Evolutionary conservation across 2,329 filamentous ascomycete species (phyloP), one percentile per base, ranked within the genome.

Genomic region (Macrophomina pseudophaseolina): DNA sequence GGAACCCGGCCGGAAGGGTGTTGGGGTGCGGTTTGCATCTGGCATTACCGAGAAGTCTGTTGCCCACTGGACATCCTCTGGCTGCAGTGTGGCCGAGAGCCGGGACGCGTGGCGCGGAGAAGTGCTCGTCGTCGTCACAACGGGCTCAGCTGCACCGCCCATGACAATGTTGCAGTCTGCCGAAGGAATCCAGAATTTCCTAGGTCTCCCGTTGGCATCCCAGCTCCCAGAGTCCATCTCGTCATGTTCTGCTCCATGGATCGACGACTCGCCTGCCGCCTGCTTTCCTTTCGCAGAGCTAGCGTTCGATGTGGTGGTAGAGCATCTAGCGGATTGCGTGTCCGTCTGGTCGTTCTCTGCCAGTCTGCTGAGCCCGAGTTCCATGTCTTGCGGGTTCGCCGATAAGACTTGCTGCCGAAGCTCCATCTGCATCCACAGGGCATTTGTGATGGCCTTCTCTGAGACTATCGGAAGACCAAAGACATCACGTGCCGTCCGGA

Each of bases 131-230:
- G 82, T 82, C 0, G 83, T 82, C 40, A 84, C 79, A 59, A 84
- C 80, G 9, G 84, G 83, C 59, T 86, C 84, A 9, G 82, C 80
- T 30, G 81, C 82, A 40, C 84, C 85, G 5, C 85, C 85, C 71
- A 86, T 83, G 12, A 86, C 82, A 42, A 84, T 85, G 67, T 85
- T 86, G 72, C 84, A 85, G 69, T 87, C 85, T 23, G 80, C 80
- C 63, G 78, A 82, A 3, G 85, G 85, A 46, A 87, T 86, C 84
- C 84, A 86, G 74, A 86, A 87, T 64, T 86, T 86, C 28, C 84
- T 80, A 12, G 84, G 83, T 67, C 80, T 83, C 30, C 81, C 83
- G 67, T 85, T 86, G 1, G 80, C 80, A 70, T 85, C 84, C 84
- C 84, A 86, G 60, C 81, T 84, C 9, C 81, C 83, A 5, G 83